Base-by-base conservation (phyloP, 306 rosid species). In the Rosa persica region DNA sequence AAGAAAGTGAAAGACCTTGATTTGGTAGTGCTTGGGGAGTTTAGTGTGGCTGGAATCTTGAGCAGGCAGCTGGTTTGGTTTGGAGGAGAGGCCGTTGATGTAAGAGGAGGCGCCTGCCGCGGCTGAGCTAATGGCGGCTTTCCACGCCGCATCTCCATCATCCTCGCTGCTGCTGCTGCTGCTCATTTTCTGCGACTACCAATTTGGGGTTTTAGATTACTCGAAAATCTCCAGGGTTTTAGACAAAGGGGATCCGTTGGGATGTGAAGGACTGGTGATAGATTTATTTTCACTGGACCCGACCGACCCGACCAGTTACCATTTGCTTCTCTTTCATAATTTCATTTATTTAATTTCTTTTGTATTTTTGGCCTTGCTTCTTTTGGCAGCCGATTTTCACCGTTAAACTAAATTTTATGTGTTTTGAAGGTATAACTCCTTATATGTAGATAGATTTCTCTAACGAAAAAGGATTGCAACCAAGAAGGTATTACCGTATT, bases 121-220 rank as follows among this genome's bases (percentile, higher is more conserved):
- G 30, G 90, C 78, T 10, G 98, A 92, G 68, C 78, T 55, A 19
- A 95, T 95, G 87, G 93, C 92, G 8, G 88, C 86, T 74, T 78
- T 89, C 98, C 98, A 92, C 55, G 87, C 84, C 10, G 93, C 90
- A 61, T 89, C 89, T 34, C 98, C 97, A 43, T 95, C 97, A 83
- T 92, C 98, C 81, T 92, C 98, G 49, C 94, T 87, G 69, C 98
- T 90, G 82, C 98, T 90, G 82, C 90, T 84, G 79, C 87, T 81
- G 85, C 76, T 72, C 76, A 87, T 82, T 79, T 77, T 34, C 51
- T 73, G 72, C 27, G 83, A 54, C 46, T 79, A 70, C 80, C 70
- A 51, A 58, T 58, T 40, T 60, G 1, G 70, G 70, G 78, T 74
- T 58, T 58, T 58, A 9, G 78, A 57, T 0, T 58, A 1, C 34